Evolutionary conservation across 2,329 filamentous ascomycete species (phyloP), one percentile per base, ranked within the genome.

Genomic region (Dissoconium aciculare): DNA sequence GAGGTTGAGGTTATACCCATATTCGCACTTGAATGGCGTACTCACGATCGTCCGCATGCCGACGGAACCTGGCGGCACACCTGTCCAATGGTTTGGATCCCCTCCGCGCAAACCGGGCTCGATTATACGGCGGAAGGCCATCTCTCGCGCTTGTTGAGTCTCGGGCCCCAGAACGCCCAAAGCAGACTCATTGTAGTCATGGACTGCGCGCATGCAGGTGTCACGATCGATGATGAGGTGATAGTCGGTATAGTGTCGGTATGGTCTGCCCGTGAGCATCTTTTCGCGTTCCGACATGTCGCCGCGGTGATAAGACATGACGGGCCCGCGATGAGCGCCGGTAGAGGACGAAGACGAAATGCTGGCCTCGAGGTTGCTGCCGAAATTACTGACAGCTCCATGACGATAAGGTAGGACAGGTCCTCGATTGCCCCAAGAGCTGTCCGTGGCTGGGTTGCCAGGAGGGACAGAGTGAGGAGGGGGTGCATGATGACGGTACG

Each of bases 1-100:
- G 42, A 98, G 79, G 28, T 70, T 69, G 45, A 95, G 78, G 53
- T 98, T 95, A 59, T 93, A 95, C 1, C 89, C 89, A 49, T 94
- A 94, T 48, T 94, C 84, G 52, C 87, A 94, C 27, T 68, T 75
- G 54, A 98, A 95, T 0, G 87, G 87, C 3, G 80, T 74, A 47
- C 93, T 83, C 15, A 98, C 78, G 25, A 76, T 65, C 4, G 81
- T 77, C 33, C 77, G 72, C 11, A 74, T 69, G n/a, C 82, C 82
- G 4, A 89, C 69, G 14, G 64, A 69, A 33, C 70, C 80, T 33
- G 61, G 38, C 9, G 43, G 50, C n/a, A n/a, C n/a, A 2, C 41
- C 41, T 17, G 34, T 27, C 39, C 37, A 40, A 11, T 8, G 24
- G 10, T 19, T 26, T 5, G 23, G 21, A 15, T 25, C 29, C 11